Percentiles rank a stretch among this genome's conserved stretches.
phyloP scores from a whole-genome alignment of 495 filamentous ascomycete genomes.

The Podospora australis region DNA sequence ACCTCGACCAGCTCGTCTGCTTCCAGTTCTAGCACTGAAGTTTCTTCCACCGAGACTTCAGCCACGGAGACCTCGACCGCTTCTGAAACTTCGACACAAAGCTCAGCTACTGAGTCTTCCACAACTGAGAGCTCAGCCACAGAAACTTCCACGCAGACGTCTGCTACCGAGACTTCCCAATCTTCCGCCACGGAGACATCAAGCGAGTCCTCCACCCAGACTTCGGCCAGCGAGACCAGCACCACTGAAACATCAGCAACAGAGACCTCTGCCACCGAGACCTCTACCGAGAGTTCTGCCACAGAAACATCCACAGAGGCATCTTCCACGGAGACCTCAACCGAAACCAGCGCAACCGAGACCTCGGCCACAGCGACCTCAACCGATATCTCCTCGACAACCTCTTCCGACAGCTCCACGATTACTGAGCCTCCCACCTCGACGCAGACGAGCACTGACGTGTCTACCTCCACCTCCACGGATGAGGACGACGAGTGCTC shows the following conservation, averaged over 20 bases:
- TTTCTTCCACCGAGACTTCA: not conserved
- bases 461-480: too few relatives aligned
- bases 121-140: not conserved
- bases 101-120: not conserved
- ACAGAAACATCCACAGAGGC: conserved; percentile 11
- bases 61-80: not conserved
- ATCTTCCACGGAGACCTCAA: not conserved
- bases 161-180: conserved; percentile 17
- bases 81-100: not conserved
- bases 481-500: too few relatives aligned
- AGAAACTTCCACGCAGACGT: not conserved
- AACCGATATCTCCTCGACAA: not conserved
- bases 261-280: conserved; percentile 1
- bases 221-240: not conserved
- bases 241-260: conserved; percentile 9
- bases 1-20: not conserved
- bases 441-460: too few relatives aligned
- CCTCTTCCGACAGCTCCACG: conserved; percentile 6
- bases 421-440: conserved; percentile 26
- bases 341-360: not conserved
- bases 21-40: not conserved
- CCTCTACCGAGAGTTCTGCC: conserved; percentile 13
- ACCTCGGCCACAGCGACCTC: not conserved
- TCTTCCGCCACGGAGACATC: conserved; percentile 2
- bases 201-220: not conserved